phyloP scores from a whole-genome alignment of 2,329 filamentous ascomycete genomes.

The Colletotrichum neosansevieriae region DNA sequence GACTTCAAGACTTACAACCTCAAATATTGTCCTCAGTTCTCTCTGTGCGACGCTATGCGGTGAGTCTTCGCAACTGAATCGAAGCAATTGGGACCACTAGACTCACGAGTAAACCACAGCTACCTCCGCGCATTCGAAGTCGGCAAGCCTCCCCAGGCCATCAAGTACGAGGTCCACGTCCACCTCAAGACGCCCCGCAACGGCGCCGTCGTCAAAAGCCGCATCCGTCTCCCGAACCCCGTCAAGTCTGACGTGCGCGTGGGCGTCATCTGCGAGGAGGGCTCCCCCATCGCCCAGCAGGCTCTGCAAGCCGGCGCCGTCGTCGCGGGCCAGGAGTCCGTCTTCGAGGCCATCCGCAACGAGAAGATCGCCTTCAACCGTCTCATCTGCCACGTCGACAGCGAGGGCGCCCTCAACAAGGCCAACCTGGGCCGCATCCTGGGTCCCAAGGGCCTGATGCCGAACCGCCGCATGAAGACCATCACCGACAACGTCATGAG shows the following conservation, averaged over 20 bases:
- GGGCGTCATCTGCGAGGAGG: slow-evolving; percentile 90
- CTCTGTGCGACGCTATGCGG: slow-evolving; percentile 94
- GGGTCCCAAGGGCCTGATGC: slow-evolving; percentile 93
- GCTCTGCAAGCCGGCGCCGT: slow-evolving; percentile 84
- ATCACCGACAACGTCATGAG: slow-evolving; percentile 83
- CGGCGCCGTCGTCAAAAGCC: slow-evolving; percentile 87
- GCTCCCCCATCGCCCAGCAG: slow-evolving; percentile 78
- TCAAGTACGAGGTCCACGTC: slow-evolving; percentile 91
- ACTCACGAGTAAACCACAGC: slow-evolving; percentile 58
- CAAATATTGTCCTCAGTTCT: slow-evolving; percentile 73
- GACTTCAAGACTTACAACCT: slow-evolving; percentile 75
- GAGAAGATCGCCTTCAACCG: slow-evolving; percentile 89
- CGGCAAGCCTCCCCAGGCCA: slow-evolving; percentile 76
- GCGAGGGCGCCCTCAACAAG: slow-evolving; percentile 82
- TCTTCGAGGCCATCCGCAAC: slow-evolving; percentile 81
- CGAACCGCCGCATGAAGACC: slow-evolving; percentile 86
- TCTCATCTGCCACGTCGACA: slow-evolving; percentile 86
- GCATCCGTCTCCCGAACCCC: slow-evolving; percentile 87
- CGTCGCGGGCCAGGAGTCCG: slow-evolving; percentile 84
- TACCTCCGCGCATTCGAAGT: slow-evolving; percentile 95
- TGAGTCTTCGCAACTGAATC: slow-evolving; percentile 52
- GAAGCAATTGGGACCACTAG: background rate
- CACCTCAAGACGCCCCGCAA: slow-evolving; percentile 87
- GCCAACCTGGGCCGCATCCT: slow-evolving; percentile 83
- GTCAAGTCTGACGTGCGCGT: slow-evolving; percentile 91